phyloP scores from a whole-genome alignment of 2,329 filamentous ascomycete genomes.

The Nannizzia gypsea region DNA sequence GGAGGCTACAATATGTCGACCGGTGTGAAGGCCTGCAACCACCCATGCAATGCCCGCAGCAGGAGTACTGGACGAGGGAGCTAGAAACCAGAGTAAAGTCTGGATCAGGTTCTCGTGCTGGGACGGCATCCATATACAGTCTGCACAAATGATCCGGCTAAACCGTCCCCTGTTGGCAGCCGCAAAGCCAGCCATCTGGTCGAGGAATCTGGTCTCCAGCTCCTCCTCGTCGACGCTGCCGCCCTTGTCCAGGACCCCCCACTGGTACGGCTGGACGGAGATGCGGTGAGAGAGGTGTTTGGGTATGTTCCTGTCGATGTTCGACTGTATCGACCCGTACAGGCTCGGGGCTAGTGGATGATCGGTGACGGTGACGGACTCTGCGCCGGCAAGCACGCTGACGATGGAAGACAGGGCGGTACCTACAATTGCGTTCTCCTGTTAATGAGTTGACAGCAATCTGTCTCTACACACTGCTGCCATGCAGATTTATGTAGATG shows the following conservation, averaged over 20 bases:
- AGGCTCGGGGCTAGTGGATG: slow-evolving; percentile 34
- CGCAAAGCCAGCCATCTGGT: slow-evolving; percentile 26
- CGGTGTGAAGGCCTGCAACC: slow-evolving; percentile 50
- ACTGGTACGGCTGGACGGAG: slow-evolving; percentile 41
- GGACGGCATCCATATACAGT: slow-evolving; percentile 49
- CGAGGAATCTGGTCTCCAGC: neutral
- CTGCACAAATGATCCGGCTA: slow-evolving; percentile 46
- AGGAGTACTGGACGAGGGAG: slow-evolving; percentile 15
- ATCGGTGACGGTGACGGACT: slow-evolving; percentile 40
- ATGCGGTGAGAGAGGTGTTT: slow-evolving; percentile 19
- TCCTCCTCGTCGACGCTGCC: neutral
- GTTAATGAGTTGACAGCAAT: too few species aligned
- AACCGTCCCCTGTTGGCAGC: slow-evolving; percentile 30
- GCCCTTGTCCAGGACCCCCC: slow-evolving; percentile 36
- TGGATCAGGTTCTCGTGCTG: slow-evolving; percentile 45
- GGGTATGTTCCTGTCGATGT: slow-evolving; percentile 38
- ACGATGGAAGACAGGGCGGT: slow-evolving; percentile 33
- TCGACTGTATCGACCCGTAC: slow-evolving; percentile 34
- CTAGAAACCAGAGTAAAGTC: slow-evolving; percentile 47
- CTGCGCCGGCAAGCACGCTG: slow-evolving; percentile 26
- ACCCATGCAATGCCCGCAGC: slow-evolving; percentile 29
- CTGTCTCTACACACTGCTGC: too few species aligned
- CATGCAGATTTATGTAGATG: too few species aligned
- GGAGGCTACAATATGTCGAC: slow-evolving; percentile 41
- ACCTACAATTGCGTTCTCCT: slow-evolving; percentile 19